Conservation (phyloP, 495 filamentous ascomycete species). For the Trichoderma virens region DNA sequence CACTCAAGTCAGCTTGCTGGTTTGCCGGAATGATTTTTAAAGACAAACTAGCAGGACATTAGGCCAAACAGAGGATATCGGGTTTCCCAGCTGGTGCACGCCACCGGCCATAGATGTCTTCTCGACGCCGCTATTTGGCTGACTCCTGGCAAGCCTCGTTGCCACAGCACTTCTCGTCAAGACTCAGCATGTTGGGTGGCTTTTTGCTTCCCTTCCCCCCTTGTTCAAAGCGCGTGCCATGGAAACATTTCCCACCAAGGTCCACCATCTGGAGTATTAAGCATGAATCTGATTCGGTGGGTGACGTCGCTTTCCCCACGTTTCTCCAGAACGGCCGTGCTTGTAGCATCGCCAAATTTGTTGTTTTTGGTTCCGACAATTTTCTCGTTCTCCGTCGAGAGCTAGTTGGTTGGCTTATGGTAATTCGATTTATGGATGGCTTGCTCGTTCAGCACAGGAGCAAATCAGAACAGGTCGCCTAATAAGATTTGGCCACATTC, state of each 20-base stretch:
- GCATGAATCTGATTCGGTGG: neutral
- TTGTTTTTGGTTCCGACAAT: neutral
- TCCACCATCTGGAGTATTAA: neutral
- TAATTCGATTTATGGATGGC: too few species aligned
- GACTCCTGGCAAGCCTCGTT: neutral
- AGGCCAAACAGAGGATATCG: neutral
- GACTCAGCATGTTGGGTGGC: neutral
- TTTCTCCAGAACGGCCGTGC: neutral
- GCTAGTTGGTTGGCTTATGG: neutral
- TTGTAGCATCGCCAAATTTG: neutral
- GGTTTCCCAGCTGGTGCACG: neutral
- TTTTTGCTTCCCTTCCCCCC: neutral
- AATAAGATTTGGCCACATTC: too few species aligned
- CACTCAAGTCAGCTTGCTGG: neutral
- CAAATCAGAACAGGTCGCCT: too few species aligned
- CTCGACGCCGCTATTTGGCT: neutral
- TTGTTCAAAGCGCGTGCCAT: neutral
- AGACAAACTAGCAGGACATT: neutral
- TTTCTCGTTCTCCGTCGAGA: neutral
- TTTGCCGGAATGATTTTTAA: neutral
- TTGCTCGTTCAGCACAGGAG: too few species aligned
- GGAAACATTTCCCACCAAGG: neutral
- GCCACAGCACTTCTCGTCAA: neutral
- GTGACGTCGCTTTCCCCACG: slow-evolving; percentile 4
- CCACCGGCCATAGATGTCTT: neutral